phyloP scores from a whole-genome alignment of 805 yeast genomes.

The Kluyveromyces siamensis region DNA sequence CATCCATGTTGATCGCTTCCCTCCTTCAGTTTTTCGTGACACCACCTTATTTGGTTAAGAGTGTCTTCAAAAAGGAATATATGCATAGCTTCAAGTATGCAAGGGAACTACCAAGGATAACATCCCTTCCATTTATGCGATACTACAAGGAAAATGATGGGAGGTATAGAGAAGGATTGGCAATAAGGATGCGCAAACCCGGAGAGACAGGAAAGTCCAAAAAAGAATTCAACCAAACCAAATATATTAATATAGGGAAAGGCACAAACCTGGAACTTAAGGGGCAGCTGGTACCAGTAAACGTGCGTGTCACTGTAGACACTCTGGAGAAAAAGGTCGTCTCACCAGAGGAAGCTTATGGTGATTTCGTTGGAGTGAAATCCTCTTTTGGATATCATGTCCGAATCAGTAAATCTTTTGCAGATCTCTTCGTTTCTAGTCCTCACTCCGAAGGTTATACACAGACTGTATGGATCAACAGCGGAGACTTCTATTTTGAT shows the following conservation, averaged over 20 bases:
- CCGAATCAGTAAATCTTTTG: slow-evolving; percentile 52
- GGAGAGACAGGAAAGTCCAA: slow-evolving; percentile 27
- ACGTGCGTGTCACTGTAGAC: slow-evolving; percentile 78
- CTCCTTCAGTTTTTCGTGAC: slow-evolving; percentile 75
- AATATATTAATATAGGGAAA: slow-evolving; percentile 70
- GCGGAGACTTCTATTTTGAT: slow-evolving; percentile 53
- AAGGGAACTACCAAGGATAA: slow-evolving; percentile 56
- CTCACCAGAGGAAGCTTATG: slow-evolving; percentile 61
- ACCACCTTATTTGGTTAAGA: slow-evolving; percentile 67
- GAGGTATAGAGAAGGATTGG: slow-evolving; percentile 51
- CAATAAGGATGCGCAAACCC: slow-evolving; percentile 34
- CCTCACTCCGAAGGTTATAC: slow-evolving; percentile 60
- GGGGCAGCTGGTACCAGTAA: slow-evolving; percentile 57
- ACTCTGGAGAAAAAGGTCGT: slow-evolving; percentile 51
- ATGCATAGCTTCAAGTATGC: slow-evolving; percentile 51
- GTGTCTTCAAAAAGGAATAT: slow-evolving; percentile 45
- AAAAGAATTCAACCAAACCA: slow-evolving; percentile 52
- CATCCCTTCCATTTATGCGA: slow-evolving; percentile 68
- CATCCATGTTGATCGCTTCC: slow-evolving; percentile 51
- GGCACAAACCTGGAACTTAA: slow-evolving; percentile 47
- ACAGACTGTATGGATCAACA: slow-evolving; percentile 51
- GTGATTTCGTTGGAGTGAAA: slow-evolving; percentile 48
- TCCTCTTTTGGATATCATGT: slow-evolving; percentile 67
- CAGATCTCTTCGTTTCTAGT: slow-evolving; percentile 62
- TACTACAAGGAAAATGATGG: slow-evolving; percentile 32